These are phyloP conservation scores for Eucalyptus cladocalyx DNA, from an alignment of 345 rosid species.

Conservation along the genomic window DNA sequence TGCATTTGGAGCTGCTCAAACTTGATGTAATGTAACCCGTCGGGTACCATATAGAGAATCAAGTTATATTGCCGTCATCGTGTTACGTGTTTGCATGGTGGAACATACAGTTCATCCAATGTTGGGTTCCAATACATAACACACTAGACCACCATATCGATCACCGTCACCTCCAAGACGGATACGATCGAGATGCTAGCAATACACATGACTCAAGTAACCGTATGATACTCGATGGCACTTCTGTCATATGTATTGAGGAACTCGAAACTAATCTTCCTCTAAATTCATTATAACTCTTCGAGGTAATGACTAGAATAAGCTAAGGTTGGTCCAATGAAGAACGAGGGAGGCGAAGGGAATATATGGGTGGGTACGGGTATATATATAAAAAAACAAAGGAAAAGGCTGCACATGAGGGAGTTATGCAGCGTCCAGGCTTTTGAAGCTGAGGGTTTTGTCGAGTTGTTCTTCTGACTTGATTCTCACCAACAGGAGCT, in stretches of 20 bases:
- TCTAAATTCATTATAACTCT: background rate
- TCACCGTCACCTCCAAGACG: background rate
- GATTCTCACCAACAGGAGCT: background rate
- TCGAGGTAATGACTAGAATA: background rate
- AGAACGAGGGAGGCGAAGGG: background rate
- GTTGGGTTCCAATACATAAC: background rate
- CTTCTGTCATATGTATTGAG: background rate
- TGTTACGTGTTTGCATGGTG: background rate
- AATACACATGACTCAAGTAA: background rate
- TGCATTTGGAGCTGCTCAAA: background rate
- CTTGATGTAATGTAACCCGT: background rate
- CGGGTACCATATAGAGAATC: background rate
- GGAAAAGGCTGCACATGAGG: background rate
- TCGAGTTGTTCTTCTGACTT: background rate
- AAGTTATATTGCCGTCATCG: background rate
- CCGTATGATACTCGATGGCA: background rate
- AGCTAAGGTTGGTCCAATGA: background rate
- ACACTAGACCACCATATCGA: background rate
- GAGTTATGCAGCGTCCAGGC: background rate
- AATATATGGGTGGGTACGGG: background rate
- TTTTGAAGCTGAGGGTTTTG: background rate
- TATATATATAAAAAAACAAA: background rate
- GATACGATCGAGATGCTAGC: background rate
- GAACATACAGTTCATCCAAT: background rate
- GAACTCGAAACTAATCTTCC: background rate